Evolutionary conservation across 768 basidiomycete genomes (phyloP).

Genomic region (Leccinum fibrillosum): DNA sequence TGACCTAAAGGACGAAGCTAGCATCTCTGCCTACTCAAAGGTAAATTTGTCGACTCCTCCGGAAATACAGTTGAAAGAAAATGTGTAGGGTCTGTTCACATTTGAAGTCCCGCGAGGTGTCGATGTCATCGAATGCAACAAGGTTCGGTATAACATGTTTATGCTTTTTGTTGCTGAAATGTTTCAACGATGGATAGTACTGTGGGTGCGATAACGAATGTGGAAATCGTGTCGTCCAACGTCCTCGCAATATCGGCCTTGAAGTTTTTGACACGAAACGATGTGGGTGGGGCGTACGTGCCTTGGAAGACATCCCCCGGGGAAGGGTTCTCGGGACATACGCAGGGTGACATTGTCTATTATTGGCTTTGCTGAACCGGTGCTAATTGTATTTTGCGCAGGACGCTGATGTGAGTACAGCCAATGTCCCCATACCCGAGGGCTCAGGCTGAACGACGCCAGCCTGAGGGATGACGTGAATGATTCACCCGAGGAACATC

Average conservation of each 20-base stretch:
- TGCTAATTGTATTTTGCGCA: conserved; percentile 22
- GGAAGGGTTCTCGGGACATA: conserved; percentile 69
- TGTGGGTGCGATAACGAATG: conserved; percentile 48
- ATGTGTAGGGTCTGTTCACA: conserved; percentile 47
- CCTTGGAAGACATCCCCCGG: conserved; percentile 35
- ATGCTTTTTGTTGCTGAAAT: not conserved
- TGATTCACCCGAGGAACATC: conserved; percentile 33
- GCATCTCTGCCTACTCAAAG: conserved; percentile 43
- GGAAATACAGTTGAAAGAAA: not conserved
- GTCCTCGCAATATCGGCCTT: conserved; percentile 51
- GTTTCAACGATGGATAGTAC: conserved; percentile 28
- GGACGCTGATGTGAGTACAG: conserved; percentile 44
- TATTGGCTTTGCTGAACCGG: not conserved
- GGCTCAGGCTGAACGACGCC: not conserved
- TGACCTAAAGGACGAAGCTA: conserved; percentile 23
- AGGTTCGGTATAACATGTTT: conserved; percentile 33
- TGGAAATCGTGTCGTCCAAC: conserved; percentile 60
- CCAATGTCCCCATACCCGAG: not conserved
- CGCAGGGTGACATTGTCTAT: conserved; percentile 50
- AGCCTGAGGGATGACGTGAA: conserved; percentile 47
- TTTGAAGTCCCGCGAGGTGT: conserved; percentile 41
- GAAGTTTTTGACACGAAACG: conserved; percentile 62
- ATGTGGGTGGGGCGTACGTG: conserved; percentile 67
- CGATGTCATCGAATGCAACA: conserved; percentile 67
- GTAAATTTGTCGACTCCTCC: conserved; percentile 16